These are phyloP conservation scores for Cryphonectria japonica DNA, from an alignment of 2,329 filamentous ascomycete species.

Conservation along the genomic window DNA sequence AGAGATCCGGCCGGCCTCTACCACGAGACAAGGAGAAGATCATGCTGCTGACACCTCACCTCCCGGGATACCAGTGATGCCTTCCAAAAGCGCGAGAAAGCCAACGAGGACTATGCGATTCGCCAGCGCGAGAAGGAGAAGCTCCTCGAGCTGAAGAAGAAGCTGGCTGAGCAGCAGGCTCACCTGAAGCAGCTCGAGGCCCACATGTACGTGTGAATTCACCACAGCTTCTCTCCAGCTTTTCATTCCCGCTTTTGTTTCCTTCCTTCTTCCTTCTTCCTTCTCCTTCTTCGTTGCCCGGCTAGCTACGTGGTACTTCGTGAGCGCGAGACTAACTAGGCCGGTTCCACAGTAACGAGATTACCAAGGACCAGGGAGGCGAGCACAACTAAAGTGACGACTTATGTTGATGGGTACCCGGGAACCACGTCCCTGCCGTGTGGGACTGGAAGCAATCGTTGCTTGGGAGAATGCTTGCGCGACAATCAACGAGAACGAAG, in stretches of 20 bases:
- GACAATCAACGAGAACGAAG: neutral
- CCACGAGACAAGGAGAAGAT: neutral
- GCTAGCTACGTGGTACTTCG: neutral
- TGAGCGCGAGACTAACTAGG: neutral
- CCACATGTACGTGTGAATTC: conserved; percentile 70
- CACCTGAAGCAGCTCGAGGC: conserved; percentile 84
- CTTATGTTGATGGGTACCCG: neutral
- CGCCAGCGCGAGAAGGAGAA: conserved; percentile 88
- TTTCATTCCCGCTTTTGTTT: neutral
- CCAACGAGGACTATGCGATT: conserved; percentile 84
- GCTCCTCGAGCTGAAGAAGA: conserved; percentile 75
- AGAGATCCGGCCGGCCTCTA: neutral
- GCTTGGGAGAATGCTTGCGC: neutral
- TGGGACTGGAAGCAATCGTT: neutral
- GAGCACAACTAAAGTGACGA: conserved; percentile 58
- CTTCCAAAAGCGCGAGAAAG: conserved; percentile 90
- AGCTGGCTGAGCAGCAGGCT: conserved; percentile 75
- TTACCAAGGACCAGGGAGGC: conserved; percentile 73
- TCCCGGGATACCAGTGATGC: conserved; percentile 66
- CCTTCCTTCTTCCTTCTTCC: neutral
- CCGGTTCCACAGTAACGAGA: conserved; percentile 64
- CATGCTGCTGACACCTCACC: conserved; percentile 3
- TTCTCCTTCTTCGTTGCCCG: neutral
- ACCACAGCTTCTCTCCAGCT: neutral
- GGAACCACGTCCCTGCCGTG: neutral